Evolutionary conservation across 352 stramenopile genomes (phyloP), one percentile per base, ranked within the genome.

Genomic region (Globisporangium apiculatum): DNA sequence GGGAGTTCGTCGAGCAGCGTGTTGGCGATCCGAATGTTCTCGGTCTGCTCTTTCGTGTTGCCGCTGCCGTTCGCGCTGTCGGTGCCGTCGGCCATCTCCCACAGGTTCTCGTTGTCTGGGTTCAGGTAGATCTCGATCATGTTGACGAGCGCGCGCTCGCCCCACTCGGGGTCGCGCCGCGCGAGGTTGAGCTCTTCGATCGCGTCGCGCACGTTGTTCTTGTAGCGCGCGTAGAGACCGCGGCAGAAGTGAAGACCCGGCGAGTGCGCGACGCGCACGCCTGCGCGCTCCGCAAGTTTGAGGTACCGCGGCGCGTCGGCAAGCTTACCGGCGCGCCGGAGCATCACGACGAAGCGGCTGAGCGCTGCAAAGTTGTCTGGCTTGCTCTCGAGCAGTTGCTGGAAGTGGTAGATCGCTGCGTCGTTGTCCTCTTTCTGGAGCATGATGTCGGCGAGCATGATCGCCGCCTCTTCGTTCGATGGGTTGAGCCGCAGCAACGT

Each of bases 121-220:
- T 96, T 97, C 31, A 98, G 59, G 62, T 98, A 98, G 49, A 98
- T 92, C 68, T 98, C 82, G 52, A 96, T 90, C 85, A 98, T 96
- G 61, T 97, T 82, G 42, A 92, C 79, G n/a, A 98, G 74, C 43
- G 93, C 88, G 7, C 71, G 69, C 35, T 83, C 63, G 31, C 91
- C 94, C 89, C 88, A 98, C 60, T 95, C 85, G 9, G 83, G 76
- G 60, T 98, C 87, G 40, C 79, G 74, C 7, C 94, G 68, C 8
- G 86, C 87, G 8, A 95, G 70, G 56, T 98, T 98, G 60, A 98
- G 94, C 35, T 80, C 75, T 15, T 90, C 74, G 48, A 98, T 95
- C 15, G 94, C 93, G 36, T 97, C 87, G 35, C 85, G 70, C 38
- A 97, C 73, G 43, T 91, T 86, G 75, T 98, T 98, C 31, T 83